Base-by-base conservation (phyloP, 1,284 basidiomycete genomes). In the Tilletia setariae region DNA sequence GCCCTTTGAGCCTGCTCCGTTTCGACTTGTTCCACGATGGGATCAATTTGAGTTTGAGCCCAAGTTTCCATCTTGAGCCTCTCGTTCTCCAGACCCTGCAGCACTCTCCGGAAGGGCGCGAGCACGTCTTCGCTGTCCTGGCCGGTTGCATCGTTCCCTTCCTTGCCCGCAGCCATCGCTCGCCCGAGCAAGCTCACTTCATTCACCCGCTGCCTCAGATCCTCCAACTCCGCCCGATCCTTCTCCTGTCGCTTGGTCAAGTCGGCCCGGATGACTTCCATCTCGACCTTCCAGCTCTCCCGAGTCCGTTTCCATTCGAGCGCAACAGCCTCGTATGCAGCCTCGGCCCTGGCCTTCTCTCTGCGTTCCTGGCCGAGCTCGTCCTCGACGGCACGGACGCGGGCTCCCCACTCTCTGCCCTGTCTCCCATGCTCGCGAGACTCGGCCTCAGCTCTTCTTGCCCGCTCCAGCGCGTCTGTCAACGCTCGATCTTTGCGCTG, bases 401-500 rank as follows among this genome's bases (percentile, higher is more conserved):
- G 51, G 8, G 78, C 73, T 1, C 78, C 78, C 76, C 76, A 78
- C 65, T 80, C 79, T 3, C 78, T 66, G 6, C 63, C 53, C 32
- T 74, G 70, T 21, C 77, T 66, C 11, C 78, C 81, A 0, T 81
- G 65, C 28, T 82, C 81, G 32, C 76, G 79, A 3, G 79, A 72
- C 30, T 79, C 74, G 1, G 56, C 42, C 64, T 84, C 83, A 2
- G 83, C 82, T 28, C 73, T 68, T 0, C 81, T 71, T 0, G 82
- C 81, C 0, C 83, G 75, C 8, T 75, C 72, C 15, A 83, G 75
- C 21, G 78, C 75, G 53, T 94, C 92, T 81, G 91, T 89, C 69
- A 92, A 83, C 67, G 93, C 79, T 68, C 92, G 86, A 82, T 94
- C 92, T 80, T 94, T 94, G 68, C 92, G 86, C 30, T 90, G 87